Percentiles rank a stretch among this genome's conserved stretches.
phyloP scores from a whole-genome alignment of 129 eudicot genomes.

The Centella asiatica region DNA sequence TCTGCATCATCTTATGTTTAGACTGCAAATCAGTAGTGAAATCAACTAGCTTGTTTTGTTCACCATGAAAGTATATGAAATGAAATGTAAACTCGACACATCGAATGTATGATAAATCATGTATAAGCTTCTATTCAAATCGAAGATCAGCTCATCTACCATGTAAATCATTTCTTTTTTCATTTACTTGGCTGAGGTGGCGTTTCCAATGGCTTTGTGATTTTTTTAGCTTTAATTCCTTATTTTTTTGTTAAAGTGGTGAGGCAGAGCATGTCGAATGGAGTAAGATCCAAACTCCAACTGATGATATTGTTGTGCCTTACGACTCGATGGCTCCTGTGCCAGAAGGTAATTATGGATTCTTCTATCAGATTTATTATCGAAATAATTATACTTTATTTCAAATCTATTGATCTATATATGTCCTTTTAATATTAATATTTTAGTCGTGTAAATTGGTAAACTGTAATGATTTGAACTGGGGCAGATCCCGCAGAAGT shows the following conservation, averaged over 20 bases:
- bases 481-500: slow-evolving; percentile 59
- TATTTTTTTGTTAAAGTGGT: slow-evolving; percentile 44
- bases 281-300: slow-evolving; percentile 99
- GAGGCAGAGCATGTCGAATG: slow-evolving; percentile 94
- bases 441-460: neutral
- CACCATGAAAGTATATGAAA: no score
- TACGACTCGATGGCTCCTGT: slow-evolving; percentile 61
- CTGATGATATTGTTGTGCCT: slow-evolving; percentile 93
- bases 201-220: neutral
- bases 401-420: neutral
- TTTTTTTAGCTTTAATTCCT: neutral
- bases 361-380: neutral
- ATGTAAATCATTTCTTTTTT: no score
- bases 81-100: no score
- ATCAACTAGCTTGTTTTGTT: no score
- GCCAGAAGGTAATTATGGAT: slow-evolving; percentile 57
- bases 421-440: no score
- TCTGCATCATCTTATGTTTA: no score
- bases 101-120: neutral
- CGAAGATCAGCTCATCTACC: no score
- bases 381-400: neutral
- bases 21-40: no score
- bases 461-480: neutral
- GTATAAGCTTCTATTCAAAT: neutral
- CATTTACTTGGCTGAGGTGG: no score